These are phyloP conservation scores for Aphanoascus verrucosus DNA, from an alignment of 2,329 filamentous ascomycete genomes.

Conservation along the genomic window DNA sequence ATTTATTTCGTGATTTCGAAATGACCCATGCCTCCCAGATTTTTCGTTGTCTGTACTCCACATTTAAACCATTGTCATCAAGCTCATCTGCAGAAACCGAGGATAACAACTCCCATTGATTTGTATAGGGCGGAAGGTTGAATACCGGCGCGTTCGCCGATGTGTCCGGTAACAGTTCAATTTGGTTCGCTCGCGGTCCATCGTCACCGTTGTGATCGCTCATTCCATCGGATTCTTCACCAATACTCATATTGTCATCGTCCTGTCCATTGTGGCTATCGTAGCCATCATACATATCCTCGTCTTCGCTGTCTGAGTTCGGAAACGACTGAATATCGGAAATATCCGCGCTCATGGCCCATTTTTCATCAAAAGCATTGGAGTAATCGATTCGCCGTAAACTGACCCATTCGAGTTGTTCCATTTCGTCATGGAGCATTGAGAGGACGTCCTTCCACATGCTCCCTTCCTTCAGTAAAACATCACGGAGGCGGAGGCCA, in stretches of 20 bases:
- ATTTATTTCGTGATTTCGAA: constrained; percentile 16
- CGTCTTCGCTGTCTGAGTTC: constrained; percentile 17
- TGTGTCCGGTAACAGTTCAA: constrained; percentile 18
- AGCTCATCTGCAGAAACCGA: constrained; percentile 25
- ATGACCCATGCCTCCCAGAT: constrained; percentile 34
- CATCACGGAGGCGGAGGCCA: constrained; percentile 49
- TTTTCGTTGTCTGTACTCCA: constrained; percentile 25
- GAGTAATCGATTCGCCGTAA: constrained; percentile 53
- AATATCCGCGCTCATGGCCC: constrained; percentile 19
- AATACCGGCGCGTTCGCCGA: constrained; percentile 10
- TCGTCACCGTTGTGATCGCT: constrained; percentile 18
- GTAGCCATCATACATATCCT: constrained; percentile 16
- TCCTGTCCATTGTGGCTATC: constrained; percentile 8
- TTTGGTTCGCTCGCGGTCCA: constrained; percentile 17
- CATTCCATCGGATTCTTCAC: constrained; percentile 17
- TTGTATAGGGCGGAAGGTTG: constrained; percentile 12
- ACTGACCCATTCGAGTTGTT: constrained; percentile 50
- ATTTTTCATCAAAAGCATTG: constrained; percentile 41
- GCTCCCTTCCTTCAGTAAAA: constrained; percentile 51
- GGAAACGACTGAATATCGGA: constrained; percentile 16
- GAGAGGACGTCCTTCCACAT: constrained; percentile 51
- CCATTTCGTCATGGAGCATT: constrained; percentile 47
- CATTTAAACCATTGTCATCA: constrained; percentile 29
- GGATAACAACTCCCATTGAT: constrained; percentile 21
- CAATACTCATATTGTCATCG: constrained; percentile 15